Percentiles rank a stretch among this genome's conserved stretches.
phyloP scores from a whole-genome alignment of 192 early-diverging fungal genomes.

The Phlyctochytrium arcticum region DNA sequence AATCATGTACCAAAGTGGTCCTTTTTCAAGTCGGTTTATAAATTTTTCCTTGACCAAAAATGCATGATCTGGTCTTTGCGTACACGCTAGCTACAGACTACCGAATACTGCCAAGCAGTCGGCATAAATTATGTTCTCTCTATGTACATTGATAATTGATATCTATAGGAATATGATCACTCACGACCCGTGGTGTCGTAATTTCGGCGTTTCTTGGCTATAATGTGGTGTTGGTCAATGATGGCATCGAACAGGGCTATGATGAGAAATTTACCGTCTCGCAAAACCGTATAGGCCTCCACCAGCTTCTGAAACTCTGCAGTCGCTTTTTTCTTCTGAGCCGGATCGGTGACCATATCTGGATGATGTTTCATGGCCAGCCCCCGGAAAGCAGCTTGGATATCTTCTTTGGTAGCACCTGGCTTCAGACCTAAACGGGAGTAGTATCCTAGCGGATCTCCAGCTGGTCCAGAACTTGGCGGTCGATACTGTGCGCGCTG shows the following conservation, averaged over 20 bases:
- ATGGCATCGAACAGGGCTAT: neutral
- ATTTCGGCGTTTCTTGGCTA: neutral
- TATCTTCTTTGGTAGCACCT: slow-evolving; percentile 15
- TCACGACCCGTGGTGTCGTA: neutral
- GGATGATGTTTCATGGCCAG: slow-evolving; percentile 13
- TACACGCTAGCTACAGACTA: too few relatives aligned
- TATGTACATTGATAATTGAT: too few relatives aligned
- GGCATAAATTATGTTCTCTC: too few relatives aligned
- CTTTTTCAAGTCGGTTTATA: too few relatives aligned
- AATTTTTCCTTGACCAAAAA: too few relatives aligned
- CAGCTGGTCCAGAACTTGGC: neutral
- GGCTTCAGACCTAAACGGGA: neutral
- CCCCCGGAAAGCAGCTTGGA: slow-evolving; percentile 14
- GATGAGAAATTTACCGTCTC: slow-evolving; percentile 1
- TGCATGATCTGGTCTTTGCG: too few relatives aligned
- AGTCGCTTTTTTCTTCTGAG: slow-evolving; percentile 9
- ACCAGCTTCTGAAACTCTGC: slow-evolving; percentile 9
- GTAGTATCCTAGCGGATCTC: slow-evolving; percentile 7
- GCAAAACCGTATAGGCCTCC: slow-evolving; percentile 11
- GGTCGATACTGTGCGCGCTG: neutral
- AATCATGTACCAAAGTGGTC: too few relatives aligned
- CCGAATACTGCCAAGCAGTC: too few relatives aligned
- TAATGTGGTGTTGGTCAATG: neutral
- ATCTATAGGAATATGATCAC: too few relatives aligned
- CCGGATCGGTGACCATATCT: slow-evolving; percentile 3